A percentile compares a stretch with the other conserved stretches of the same genome.
phyloP scores from a whole-genome alignment of 1,284 basidiomycete genomes.

The Sanghuangporus weigelae region DNA sequence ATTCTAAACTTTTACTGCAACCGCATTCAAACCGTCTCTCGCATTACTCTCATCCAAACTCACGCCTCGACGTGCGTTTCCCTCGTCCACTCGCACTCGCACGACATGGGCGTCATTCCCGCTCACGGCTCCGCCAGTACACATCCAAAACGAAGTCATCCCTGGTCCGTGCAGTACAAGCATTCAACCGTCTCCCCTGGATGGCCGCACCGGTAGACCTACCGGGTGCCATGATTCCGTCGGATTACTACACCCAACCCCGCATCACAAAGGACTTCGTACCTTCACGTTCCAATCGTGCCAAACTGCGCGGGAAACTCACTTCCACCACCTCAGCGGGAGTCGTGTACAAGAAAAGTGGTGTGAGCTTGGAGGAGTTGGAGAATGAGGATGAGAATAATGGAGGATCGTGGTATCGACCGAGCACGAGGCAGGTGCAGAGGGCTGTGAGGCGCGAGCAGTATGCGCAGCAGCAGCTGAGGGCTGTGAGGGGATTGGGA shows the following conservation, averaged over 20 bases:
- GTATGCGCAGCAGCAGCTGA: background rate
- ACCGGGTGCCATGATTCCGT: background rate
- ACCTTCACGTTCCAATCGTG: background rate
- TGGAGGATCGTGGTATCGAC: conserved; percentile 7
- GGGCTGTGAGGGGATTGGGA: background rate
- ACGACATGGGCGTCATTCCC: background rate
- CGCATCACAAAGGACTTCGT: conserved; percentile 7
- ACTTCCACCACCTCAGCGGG: background rate
- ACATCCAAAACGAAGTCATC: background rate
- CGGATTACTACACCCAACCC: background rate
- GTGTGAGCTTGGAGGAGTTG: background rate
- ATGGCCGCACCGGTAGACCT: background rate
- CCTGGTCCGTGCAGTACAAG: background rate
- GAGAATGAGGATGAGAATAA: background rate
- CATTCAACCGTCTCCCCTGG: conserved; percentile 11
- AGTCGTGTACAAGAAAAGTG: background rate
- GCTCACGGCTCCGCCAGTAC: background rate
- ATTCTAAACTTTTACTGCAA: background rate
- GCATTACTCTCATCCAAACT: background rate
- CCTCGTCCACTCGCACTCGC: background rate
- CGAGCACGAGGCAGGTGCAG: background rate
- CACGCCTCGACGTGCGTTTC: background rate
- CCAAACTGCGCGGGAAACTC: background rate
- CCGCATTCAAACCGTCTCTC: background rate
- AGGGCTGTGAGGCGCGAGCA: background rate